Evolutionary conservation across 805 yeast genomes (phyloP), one percentile per base, ranked within the genome.

Genomic region (Suhomyces sp.): DNA sequence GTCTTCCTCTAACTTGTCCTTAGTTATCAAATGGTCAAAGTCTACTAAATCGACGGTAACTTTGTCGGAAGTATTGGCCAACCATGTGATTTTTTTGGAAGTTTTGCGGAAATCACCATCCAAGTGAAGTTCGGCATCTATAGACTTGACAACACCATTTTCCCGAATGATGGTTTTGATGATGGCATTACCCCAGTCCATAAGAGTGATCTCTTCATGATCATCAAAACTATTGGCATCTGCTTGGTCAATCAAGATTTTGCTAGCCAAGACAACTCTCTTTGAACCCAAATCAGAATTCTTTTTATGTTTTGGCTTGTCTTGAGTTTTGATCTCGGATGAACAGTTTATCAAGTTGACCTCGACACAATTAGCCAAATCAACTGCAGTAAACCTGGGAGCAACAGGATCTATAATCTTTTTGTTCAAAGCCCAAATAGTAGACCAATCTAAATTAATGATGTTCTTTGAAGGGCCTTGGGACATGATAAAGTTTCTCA

Each of bases 401-500:
- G 97, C 96, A 66, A 91, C 73, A 52, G 99, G 98, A 68, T 94
- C 99, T 69, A 94, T 92, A 59, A 93, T 81, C 78, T 94, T 94
- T 78, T 94, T 94, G 83, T 94, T 94, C 68, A 88, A 82, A 51
- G 97, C 94, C 99, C 99, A 94, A 64, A 94, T 91, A 58, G 89
- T 81, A 59, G 87, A 87, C 99, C 99, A 94, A 71, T 94, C 99
- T 67, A 94, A 79, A 78, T 94, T 94, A 68, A 93, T 86, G 64
- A 94, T 91, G 78, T 94, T 94, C 77, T 86, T 89, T 43, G 98
- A 93, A 40, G 99, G 99, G 63, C 99, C 99, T 77, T 94, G 98
- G 47, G 96, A 81, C 56, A 94, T 79, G 60, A 94, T 89, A 64
- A 94, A 94, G 79, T 89, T 88, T 73, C 92, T 84, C 71, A 94